These are phyloP conservation scores for Miscanthus lutarioriparius DNA, from an alignment of 176 grass and related monocot species.

Conservation along the genomic window DNA sequence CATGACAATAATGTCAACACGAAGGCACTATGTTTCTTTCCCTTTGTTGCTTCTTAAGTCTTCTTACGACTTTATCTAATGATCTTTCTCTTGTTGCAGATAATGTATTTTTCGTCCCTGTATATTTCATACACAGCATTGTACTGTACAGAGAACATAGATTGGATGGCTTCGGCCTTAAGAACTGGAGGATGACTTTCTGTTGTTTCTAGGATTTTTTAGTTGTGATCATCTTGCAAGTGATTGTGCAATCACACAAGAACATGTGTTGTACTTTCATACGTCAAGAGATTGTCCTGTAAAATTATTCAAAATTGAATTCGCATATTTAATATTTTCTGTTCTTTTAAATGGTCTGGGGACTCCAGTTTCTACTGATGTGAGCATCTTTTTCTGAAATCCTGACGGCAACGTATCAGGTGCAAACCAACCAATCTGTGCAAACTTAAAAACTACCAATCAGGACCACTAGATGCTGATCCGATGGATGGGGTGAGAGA, in stretches of 20 bases:
- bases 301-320: background rate
- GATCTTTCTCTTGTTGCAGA: background rate
- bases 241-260: background rate
- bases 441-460: too few relatives aligned
- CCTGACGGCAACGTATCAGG: too few relatives aligned
- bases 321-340: background rate
- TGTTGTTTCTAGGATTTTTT: background rate
- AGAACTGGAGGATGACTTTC: background rate
- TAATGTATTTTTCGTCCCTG: background rate
- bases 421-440: too few relatives aligned
- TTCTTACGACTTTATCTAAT: background rate
- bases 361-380: background rate
- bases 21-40: background rate
- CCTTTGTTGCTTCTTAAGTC: background rate
- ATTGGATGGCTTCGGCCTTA: background rate
- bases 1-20: background rate
- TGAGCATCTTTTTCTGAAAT: background rate
- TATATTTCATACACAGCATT: background rate
- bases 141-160: slow-evolving; percentile 14
- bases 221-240: background rate
- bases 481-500: too few relatives aligned
- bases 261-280: background rate
- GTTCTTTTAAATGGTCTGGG: background rate
- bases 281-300: background rate
- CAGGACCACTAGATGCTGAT: too few relatives aligned